These are phyloP conservation scores for Trifolium fragiferum DNA, from an alignment of 306 rosid species.

Conservation along the genomic window DNA sequence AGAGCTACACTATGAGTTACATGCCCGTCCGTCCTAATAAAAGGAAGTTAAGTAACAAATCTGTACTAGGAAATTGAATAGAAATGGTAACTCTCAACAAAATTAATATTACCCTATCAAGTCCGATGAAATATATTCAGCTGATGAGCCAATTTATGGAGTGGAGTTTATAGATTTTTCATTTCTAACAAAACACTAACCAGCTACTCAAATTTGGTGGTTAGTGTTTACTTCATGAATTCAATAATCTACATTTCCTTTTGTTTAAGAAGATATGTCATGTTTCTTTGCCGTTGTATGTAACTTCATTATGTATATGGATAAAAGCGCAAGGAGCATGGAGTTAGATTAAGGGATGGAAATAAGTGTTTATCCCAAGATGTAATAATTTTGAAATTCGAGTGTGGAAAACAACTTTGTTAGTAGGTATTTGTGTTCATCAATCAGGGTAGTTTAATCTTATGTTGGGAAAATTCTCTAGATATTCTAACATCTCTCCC, in stretches of 20 bases:
- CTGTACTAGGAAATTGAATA: slow-evolving; percentile 8
- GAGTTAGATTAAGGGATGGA: neutral
- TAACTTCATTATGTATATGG: neutral
- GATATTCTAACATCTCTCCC: slow-evolving; percentile 17
- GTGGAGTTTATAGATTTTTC: slow-evolving; percentile 8
- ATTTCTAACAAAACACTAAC: slow-evolving; percentile 1
- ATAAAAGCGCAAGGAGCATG: neutral
- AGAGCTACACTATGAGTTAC: slow-evolving; percentile 13
- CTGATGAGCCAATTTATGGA: slow-evolving; percentile 4
- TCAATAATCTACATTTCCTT: neutral
- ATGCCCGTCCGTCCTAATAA: slow-evolving; percentile 2
- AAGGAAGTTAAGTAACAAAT: neutral
- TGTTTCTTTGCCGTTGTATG: too few species aligned
- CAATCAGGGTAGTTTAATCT: neutral
- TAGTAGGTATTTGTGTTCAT: neutral
- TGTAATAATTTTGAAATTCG: slow-evolving; percentile 2
- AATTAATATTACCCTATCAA: neutral
- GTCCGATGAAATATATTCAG: slow-evolving; percentile 24
- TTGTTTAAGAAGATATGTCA: too few species aligned
- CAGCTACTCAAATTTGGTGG: neutral
- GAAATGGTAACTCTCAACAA: neutral
- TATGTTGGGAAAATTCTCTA: neutral
- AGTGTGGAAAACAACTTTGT: slow-evolving; percentile 1
- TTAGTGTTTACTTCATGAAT: slow-evolving; percentile 2
- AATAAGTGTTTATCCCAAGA: neutral